Percentiles rank a stretch among this genome's conserved stretches.
phyloP scores from a whole-genome alignment of 495 filamentous ascomycete species.

The Trichoderma erinaceum region DNA sequence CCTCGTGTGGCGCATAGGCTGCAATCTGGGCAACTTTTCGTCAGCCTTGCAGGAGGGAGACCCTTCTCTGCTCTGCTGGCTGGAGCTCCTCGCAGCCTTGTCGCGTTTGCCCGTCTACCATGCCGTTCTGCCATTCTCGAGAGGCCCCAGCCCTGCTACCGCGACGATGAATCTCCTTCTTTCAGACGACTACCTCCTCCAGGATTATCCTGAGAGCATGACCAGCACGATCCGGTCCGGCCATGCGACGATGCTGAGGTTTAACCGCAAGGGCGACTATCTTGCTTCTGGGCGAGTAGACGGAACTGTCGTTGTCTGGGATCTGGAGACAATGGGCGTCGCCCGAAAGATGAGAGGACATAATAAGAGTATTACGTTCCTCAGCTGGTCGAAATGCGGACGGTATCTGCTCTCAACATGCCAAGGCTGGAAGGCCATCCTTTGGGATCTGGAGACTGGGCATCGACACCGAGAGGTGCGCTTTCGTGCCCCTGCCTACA shows the following conservation, averaged over 20 bases:
- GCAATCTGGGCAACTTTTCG: background rate
- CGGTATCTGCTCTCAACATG: slow-evolving; percentile 91
- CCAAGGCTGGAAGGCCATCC: slow-evolving; percentile 89
- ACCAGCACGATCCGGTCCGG: slow-evolving; percentile 75
- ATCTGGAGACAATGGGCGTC: slow-evolving; percentile 92
- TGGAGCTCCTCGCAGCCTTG: background rate
- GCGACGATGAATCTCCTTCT: slow-evolving; percentile 43
- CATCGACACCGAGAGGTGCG: slow-evolving; percentile 56
- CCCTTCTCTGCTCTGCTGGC: background rate
- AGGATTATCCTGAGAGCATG: slow-evolving; percentile 89
- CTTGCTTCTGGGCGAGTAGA: slow-evolving; percentile 90
- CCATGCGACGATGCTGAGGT: slow-evolving; percentile 64
- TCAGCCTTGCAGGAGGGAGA: slow-evolving; percentile 12
- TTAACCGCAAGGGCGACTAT: slow-evolving; percentile 89
- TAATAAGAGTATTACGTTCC: slow-evolving; percentile 78
- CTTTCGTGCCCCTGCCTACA: slow-evolving; percentile 89
- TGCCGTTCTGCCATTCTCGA: background rate
- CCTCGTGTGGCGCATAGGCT: slow-evolving; percentile 6
- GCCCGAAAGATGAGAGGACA: slow-evolving; percentile 90
- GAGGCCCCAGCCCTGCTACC: background rate
- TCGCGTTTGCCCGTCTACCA: background rate
- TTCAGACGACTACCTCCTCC: slow-evolving; percentile 61
- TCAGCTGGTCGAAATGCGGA: slow-evolving; percentile 91
- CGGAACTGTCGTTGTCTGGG: slow-evolving; percentile 91
- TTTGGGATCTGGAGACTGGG: slow-evolving; percentile 83